Conservation (phyloP, 306 rosid species). For the Pyrus pyrifolia region DNA sequence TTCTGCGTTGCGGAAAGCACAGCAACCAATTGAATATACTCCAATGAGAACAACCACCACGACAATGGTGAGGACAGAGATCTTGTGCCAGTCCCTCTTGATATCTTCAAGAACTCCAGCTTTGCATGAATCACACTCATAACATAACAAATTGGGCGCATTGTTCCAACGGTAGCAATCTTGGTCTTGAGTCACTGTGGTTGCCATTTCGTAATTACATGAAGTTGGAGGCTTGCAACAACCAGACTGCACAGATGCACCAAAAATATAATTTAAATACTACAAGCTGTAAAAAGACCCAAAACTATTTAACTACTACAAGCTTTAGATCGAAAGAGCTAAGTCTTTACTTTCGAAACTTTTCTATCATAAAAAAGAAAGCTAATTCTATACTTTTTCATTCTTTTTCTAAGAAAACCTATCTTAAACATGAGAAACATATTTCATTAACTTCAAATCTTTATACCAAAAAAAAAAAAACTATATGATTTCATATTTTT, state of each 20-base stretch:
- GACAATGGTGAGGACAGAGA: slow-evolving; percentile 62
- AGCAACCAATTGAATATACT: slow-evolving; percentile 75
- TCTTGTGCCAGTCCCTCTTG: slow-evolving; percentile 77
- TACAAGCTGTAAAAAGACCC: background rate
- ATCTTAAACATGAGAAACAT: background rate
- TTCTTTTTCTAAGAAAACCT: background rate
- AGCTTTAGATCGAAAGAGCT: background rate
- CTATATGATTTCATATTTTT: background rate
- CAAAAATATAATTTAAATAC: background rate
- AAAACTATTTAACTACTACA: background rate
- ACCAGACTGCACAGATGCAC: slow-evolving; percentile 50
- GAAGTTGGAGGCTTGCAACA: slow-evolving; percentile 88
- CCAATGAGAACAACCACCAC: slow-evolving; percentile 65
- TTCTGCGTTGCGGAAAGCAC: slow-evolving; percentile 75
- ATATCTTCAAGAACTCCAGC: slow-evolving; percentile 79
- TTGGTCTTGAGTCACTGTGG: slow-evolving; percentile 43
- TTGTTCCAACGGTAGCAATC: slow-evolving; percentile 93
- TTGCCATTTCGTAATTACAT: slow-evolving; percentile 51
- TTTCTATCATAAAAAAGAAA: background rate
- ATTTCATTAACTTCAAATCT: background rate
- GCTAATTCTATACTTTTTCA: background rate
- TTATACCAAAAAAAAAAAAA: too few species aligned
- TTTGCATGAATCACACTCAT: slow-evolving; percentile 92
- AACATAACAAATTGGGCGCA: slow-evolving; percentile 58
- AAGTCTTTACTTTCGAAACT: background rate